These are phyloP conservation scores for Aspergillus latus DNA, from an alignment of 2,329 filamentous ascomycete species.

Conservation along the genomic window DNA sequence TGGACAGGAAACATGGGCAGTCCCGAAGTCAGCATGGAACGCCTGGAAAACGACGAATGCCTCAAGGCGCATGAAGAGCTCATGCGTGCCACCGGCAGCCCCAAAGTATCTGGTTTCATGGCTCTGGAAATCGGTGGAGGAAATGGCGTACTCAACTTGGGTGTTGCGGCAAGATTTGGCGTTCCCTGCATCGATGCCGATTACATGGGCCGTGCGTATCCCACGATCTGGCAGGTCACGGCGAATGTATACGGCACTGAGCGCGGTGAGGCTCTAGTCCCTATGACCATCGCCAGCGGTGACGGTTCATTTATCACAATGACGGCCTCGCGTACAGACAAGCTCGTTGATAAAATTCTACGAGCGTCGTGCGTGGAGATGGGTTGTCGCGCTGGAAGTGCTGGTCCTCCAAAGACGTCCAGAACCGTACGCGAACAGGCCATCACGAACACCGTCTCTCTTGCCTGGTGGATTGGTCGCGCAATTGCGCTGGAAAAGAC, in stretches of 20 bases:
- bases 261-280: conserved; percentile 39
- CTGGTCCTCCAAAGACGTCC: conserved; percentile 16
- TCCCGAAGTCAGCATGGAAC: conserved; percentile 63
- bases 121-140: conserved; percentile 66
- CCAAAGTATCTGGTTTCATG: conserved; percentile 35
- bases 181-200: conserved; percentile 48
- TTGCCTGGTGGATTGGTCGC: conserved; percentile 49
- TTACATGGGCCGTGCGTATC: conserved; percentile 50
- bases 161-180: conserved; percentile 35
- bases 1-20: conserved; percentile 60
- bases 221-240: conserved; percentile 49
- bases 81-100: conserved; percentile 35
- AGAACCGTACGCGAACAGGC: conserved; percentile 16
- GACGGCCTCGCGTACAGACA: conserved; percentile 38
- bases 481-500: conserved; percentile 20
- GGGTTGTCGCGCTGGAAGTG: conserved; percentile 46
- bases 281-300: conserved; percentile 52
- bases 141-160: conserved; percentile 50
- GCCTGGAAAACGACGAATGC: conserved; percentile 57
- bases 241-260: conserved; percentile 39
- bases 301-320: conserved; percentile 53
- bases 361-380: conserved; percentile 56
- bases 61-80: conserved; percentile 48
- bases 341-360: conserved; percentile 51
- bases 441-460: conserved; percentile 55